Base-by-base conservation (phyloP, 1,284 basidiomycete species). In the Ustilago esculenta region DNA sequence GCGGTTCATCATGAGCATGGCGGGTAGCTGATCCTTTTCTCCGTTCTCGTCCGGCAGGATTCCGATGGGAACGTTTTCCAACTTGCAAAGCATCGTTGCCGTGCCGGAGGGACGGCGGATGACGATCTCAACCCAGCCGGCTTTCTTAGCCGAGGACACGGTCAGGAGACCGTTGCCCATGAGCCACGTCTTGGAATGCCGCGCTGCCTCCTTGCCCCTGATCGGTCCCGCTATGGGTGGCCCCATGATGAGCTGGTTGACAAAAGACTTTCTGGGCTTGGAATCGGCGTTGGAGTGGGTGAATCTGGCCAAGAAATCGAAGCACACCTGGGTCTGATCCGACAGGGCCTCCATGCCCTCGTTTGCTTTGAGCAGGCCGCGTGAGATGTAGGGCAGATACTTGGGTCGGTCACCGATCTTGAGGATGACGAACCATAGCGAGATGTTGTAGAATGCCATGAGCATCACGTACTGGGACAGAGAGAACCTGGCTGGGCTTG, bases 291-390 rank as follows among this genome's bases (percentile, higher is more conserved):
- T 94, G 20, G 90, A 92, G 78, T 95, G 97, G 0, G 95, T 91
- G 81, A 96, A 97, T 15, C 96, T 87, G 17, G 93, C 91, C 7
- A 99, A 86, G 91, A 95, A 98, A 82, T 99, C 96, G 78, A 98
- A 95, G 81, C 93, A 96, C 20, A 98, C 94, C 82, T 98, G 92
- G 0, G 93, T 93, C 41, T 91, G 90, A 72, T 92, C 92, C 79
- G 98, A 94, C 2, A 96, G 85, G 35, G 87, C 85, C 4, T 85
- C 84, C 46, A 88, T 87, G 20, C 88, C 89, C 63, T 92, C 90
- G 82, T 95, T 94, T 11, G 93, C 94, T 37, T 94, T 86, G 12
- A 95, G 85, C 4, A 99, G 86, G 69, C 94, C 91, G 8, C 90
- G 87, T 1, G 90, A 90, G 80, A 99, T 94, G 83, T 91, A 93